Base-by-base conservation (phyloP, 306 rosid genomes). In the Prosopis cineraria region DNA sequence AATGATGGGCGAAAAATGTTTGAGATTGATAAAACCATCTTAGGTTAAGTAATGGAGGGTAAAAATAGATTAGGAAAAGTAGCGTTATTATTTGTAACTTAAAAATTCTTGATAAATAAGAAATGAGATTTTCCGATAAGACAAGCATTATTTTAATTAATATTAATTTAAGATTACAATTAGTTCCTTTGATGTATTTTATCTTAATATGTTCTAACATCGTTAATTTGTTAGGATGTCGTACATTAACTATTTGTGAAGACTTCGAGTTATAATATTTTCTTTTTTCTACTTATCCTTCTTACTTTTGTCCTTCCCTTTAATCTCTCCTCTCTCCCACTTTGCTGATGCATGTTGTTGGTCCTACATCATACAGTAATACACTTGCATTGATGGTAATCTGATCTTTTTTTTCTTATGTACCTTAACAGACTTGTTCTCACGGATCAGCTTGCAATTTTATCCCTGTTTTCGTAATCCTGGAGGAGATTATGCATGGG, bases 401-500 rank as follows among this genome's bases (percentile, higher is more conserved):
- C 12, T 43, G 56, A 31, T 58, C 1, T 70, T 66, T 73, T 44
- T 56, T 20, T 22, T 56, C 65, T 62, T 75, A 81, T 73, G 44
- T 52, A 80, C 73, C 74, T 71, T 68, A 48, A 70, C 92, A 94
- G 98, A 88, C 97, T 11, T 94, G 98, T 82, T 92, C 97, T 65
- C 95, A 58, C 76, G 97, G 98, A 83, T 87, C 91, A 29, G 89
- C 97, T 30, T 94, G 97, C 91, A 94, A 94, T 85, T 94, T 94
- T 83, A 94, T 94, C 78, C 98, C 79, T 90, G 97, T 86, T 90
- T 94, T 81, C 91, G 81, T 45, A 94, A 94, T 89, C 98, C 98
- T 81, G 94, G 98, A 24, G 92, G 93, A 47, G 95, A 94, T 78
- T 94, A 94, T 88, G 97, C 88, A 84, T 94, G 98, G 98, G 97